A percentile compares a stretch with the other conserved stretches of the same genome.
Evolutionary conservation across 345 rosid species (phyloP).

Genomic region (Salix purpurea): DNA sequence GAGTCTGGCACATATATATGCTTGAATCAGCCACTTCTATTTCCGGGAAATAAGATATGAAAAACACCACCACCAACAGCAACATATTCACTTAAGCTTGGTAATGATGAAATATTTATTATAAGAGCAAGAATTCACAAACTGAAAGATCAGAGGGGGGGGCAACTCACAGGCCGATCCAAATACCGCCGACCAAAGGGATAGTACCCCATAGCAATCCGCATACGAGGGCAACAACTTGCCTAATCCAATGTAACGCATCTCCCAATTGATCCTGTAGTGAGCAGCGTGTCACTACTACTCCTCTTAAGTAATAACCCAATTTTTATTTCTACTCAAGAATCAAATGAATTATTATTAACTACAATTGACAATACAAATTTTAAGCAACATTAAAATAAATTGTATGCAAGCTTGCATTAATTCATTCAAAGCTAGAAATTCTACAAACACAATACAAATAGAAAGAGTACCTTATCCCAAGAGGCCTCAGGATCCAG

Average conservation of each 20-base stretch:
- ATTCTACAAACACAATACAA: not conserved
- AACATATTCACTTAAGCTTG: not conserved
- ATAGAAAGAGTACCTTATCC: conserved; percentile 57
- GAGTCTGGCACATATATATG: not conserved
- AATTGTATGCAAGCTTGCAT: not conserved
- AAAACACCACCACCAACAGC: not conserved
- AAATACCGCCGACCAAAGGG: conserved; percentile 86
- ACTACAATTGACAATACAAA: not conserved
- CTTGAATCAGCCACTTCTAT: not conserved
- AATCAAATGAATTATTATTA: not conserved
- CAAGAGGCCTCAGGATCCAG: conserved; percentile 89
- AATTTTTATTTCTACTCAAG: not conserved
- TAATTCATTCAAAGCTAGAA: not conserved
- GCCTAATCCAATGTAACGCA: conserved; percentile 95
- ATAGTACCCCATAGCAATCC: conserved; percentile 86
- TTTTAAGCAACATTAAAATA: not conserved
- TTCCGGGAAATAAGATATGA: not conserved
- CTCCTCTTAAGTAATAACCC: not conserved
- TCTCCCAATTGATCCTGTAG: conserved; percentile 95
- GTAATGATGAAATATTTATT: not conserved
- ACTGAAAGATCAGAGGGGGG: not conserved
- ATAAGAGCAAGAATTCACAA: not conserved
- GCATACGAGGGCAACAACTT: conserved; percentile 64
- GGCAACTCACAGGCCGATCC: conserved; percentile 72
- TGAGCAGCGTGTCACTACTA: not conserved